These are phyloP conservation scores for Entamoeba histolytica DNA, from an alignment of 208 protist genomes.

Conservation along the genomic window DNA sequence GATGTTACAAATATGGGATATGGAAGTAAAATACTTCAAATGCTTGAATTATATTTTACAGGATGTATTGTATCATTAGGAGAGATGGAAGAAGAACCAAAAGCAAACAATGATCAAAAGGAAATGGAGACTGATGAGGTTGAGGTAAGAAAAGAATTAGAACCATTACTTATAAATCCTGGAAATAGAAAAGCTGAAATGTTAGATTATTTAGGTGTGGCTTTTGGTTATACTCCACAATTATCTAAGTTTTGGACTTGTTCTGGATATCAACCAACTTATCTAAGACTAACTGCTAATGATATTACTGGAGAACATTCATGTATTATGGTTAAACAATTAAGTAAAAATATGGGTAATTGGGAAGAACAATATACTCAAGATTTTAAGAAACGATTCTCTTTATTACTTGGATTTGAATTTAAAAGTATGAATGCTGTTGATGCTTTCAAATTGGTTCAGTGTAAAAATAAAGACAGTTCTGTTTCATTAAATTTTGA, in stretches of 20 bases:
- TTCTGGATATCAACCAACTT: constrained; percentile 54
- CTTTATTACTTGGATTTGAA: background rate
- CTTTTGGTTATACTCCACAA: constrained; percentile 72
- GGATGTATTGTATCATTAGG: constrained; percentile 44
- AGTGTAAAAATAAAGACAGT: background rate
- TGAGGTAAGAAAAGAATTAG: constrained; percentile 28
- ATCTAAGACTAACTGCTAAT: constrained; percentile 62
- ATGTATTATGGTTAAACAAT: constrained; percentile 73
- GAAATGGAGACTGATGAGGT: background rate
- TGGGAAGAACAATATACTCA: background rate
- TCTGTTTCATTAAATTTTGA: background rate
- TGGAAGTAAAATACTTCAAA: constrained; percentile 62
- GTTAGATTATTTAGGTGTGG: constrained; percentile 77
- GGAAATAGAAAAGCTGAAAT: constrained; percentile 1
- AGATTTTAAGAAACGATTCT: background rate
- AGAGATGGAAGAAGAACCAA: constrained; percentile 1
- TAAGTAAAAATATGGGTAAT: background rate
- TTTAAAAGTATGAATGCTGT: background rate
- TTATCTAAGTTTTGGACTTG: constrained; percentile 87
- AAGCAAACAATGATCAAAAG: constrained; percentile 24
- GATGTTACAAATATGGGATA: constrained; percentile 78
- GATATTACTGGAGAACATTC: constrained; percentile 95
- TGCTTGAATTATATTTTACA: constrained; percentile 72
- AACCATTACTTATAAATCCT: constrained; percentile 47
- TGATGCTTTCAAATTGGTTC: background rate